These are phyloP conservation scores for Hydrangea macrophylla DNA, from an alignment of 148 eudicot species.

Conservation along the genomic window DNA sequence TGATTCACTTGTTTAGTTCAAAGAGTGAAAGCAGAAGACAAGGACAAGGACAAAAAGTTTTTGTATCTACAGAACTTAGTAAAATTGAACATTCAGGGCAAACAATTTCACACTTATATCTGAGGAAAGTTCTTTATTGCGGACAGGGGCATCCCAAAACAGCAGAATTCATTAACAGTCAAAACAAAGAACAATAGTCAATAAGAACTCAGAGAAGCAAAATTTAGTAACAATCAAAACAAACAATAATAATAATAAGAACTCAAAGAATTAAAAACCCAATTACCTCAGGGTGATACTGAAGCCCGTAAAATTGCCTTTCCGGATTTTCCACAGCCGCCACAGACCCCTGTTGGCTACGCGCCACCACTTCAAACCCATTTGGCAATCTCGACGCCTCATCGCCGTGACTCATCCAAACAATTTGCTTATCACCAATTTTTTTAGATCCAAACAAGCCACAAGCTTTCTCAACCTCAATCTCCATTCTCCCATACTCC, in stretches of 20 bases:
- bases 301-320: constrained; percentile 76
- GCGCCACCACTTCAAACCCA: constrained; percentile 77
- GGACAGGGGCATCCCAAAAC: too few relatives aligned
- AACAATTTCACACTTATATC: too few relatives aligned
- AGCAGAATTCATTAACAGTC: too few relatives aligned
- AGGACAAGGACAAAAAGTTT: too few relatives aligned
- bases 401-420: constrained; percentile 99
- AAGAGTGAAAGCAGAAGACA: too few relatives aligned
- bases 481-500: constrained; percentile 96
- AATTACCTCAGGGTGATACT: constrained; percentile 97
- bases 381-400: constrained; percentile 77
- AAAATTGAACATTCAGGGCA: too few relatives aligned
- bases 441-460: constrained; percentile 51
- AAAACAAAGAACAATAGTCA: background rate
- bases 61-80: too few relatives aligned
- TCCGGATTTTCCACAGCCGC: constrained; percentile 72
- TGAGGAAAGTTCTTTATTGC: too few relatives aligned
- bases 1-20: too few relatives aligned
- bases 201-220: background rate
- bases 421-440: constrained; percentile 71
- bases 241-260: background rate
- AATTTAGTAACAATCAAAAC: background rate
- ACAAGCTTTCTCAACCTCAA: constrained; percentile 47
- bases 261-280: background rate
- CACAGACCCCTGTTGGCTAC: constrained; percentile 75